Evolutionary conservation across 169 alveolate species (phyloP), one percentile per base, ranked within the genome.

Genomic region (Plasmodium ovale): DNA sequence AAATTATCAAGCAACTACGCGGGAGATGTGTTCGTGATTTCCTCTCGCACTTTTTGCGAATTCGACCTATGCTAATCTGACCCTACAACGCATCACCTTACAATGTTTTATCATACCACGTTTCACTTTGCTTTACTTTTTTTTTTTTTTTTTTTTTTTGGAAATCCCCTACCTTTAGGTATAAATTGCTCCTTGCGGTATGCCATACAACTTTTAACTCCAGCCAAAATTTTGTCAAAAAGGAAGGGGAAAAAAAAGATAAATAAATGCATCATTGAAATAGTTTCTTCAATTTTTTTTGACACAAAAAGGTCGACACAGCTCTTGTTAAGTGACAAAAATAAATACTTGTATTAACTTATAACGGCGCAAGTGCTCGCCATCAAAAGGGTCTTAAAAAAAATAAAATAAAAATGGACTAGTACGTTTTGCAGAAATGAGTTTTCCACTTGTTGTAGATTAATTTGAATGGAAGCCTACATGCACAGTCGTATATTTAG

Each of bases 241-340:
- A 97, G 99, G 47, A 93, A 95, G 47, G 91, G 91, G 31, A 99
- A 97, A 79, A 94, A 92, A 65, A 79, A 93, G 84, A 95, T 97
- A 37, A 91, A 94, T 12, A 94, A 93, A 87, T 95, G 93, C 25
- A 99, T 97, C 59, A 93, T 98, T n/a, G 97, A 97, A 65, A 98
- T 95, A 62, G 97, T 97, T 59, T 97, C 96, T 73, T 60, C 87
- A 31, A 95, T 98, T 68, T 98, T 98, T 93, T 97, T 95, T 87
- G 99, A 98, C 88, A 98, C 99, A 21, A 98, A 98, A 89, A 82
- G 98, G 35, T 97, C 99, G 47, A 98, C 99, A 6, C 95, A 96
- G 84, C 87, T 97, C 51, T 92, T 98, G 59, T 95, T 95, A 56
- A 97, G 96, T 87, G 98, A 98, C 23, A 67, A 69, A 85, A 85